A percentile compares a stretch with the other conserved stretches of the same genome.
These are phyloP conservation scores for Truncatella angustata DNA, from an alignment of 2,329 filamentous ascomycete genomes.

Conservation along the genomic window DNA sequence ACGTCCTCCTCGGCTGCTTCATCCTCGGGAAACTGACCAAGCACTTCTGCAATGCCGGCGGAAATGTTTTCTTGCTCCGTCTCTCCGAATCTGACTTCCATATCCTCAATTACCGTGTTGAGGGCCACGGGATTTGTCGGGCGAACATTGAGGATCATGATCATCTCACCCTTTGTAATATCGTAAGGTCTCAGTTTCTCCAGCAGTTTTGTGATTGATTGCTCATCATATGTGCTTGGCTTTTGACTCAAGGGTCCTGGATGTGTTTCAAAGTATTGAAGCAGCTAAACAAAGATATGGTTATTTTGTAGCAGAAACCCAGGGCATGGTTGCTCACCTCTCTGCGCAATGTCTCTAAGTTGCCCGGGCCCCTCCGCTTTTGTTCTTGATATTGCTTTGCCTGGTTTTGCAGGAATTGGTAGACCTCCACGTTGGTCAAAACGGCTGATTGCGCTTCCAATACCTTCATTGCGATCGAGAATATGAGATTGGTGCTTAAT, in stretches of 20 bases:
- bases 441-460: slow-evolving; percentile 68
- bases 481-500: neutral
- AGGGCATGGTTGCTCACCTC: slow-evolving; percentile 49
- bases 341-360: slow-evolving; percentile 59
- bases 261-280: slow-evolving; percentile 56
- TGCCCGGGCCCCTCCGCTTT: slow-evolving; percentile 52
- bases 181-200: slow-evolving; percentile 54
- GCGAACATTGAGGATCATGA: slow-evolving; percentile 67
- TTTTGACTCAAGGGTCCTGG: slow-evolving; percentile 56
- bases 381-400: slow-evolving; percentile 49
- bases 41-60: slow-evolving; percentile 52
- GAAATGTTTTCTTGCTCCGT: slow-evolving; percentile 60
- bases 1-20: slow-evolving; percentile 31
- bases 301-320: neutral
- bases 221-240: slow-evolving; percentile 51
- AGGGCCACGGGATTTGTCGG: slow-evolving; percentile 56
- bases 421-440: slow-evolving; percentile 73
- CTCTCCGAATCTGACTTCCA: slow-evolving; percentile 57
- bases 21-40: slow-evolving; percentile 49
- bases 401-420: slow-evolving; percentile 60
- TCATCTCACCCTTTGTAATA: slow-evolving; percentile 65
- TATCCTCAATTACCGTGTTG: slow-evolving; percentile 65
- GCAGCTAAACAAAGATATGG: slow-evolving; percentile 40
- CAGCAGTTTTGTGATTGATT: slow-evolving; percentile 52
- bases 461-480: slow-evolving; percentile 57